Evolutionary conservation across 148 eudicot genomes (phyloP), one percentile per base, ranked within the genome.

Genomic region (Silene latifolia): DNA sequence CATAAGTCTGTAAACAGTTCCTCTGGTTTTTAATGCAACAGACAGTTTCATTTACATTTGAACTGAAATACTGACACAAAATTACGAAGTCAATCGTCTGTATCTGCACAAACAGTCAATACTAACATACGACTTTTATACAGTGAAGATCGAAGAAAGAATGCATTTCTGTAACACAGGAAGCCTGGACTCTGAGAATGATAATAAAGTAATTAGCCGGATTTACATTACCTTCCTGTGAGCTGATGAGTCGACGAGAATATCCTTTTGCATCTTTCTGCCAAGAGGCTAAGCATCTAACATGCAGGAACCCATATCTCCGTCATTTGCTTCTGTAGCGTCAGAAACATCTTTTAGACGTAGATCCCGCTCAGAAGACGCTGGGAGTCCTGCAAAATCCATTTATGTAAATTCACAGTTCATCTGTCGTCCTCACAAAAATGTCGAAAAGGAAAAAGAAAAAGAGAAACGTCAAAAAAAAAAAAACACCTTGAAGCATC

Each of bases 251-350:
- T 51, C 14, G 17, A 11, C 56, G 4, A 51, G 56, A 13, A 51
- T 51, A 21, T 63, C 35, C 24, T 3, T 15, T 23, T 27, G n/a
- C 18, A 63, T 11, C n/a, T 24, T 24, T 35, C 32, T 62, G 21
- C 66, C 35, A 7, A 2, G n/a, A 63, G 66, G 66, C 66, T 27
- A 63, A 63, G 42, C 67, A 63, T 32, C 54, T 53, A 69, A 21
- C 58, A 39, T 10, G 72, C 71, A 78, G 63, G 80, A 72, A 19
- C 19, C 66, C 25, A 72, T 53, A 67, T 72, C 64, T 72, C 9
- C 4, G 24, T 51, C 60, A 18, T n/a, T 42, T 54, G 15, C 7
- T 53, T 57, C 39, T 54, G 71, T 20, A 17, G 18, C 54, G 14
- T 29, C 29, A 61, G 68, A 14, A 18, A 61, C 17, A 27, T 63